These are phyloP conservation scores for Chaetomiaceae sp. DNA, from an alignment of 2,329 filamentous ascomycete species.

Conservation along the genomic window DNA sequence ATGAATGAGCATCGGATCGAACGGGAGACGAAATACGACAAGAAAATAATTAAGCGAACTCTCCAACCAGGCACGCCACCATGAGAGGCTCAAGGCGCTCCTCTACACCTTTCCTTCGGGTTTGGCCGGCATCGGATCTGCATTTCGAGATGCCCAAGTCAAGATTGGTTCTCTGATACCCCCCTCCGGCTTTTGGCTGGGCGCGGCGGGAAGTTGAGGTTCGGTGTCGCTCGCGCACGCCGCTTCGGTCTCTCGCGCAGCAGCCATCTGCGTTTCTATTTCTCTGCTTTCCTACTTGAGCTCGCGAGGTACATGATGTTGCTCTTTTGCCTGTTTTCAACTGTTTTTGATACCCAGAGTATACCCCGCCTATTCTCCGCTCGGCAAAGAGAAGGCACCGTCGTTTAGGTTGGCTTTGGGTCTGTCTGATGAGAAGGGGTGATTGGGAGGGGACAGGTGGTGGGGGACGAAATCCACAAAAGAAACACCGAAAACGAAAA, in stretches of 20 bases:
- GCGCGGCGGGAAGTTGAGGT: not conserved
- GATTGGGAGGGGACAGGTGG: no score
- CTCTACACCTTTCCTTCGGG: slow-evolving; percentile 19
- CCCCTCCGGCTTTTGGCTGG: slow-evolving; percentile 15
- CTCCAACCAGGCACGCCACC: slow-evolving; percentile 18
- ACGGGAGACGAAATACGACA: slow-evolving; percentile 19
- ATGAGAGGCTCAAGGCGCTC: slow-evolving; percentile 14
- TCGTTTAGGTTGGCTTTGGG: slow-evolving; percentile 23
- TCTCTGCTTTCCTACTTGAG: slow-evolving; percentile 24
- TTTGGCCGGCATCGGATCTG: slow-evolving; percentile 49
- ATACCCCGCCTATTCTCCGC: slow-evolving; percentile 29
- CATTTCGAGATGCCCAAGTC: slow-evolving; percentile 56
- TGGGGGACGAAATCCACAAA: not conserved
- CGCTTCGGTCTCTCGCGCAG: slow-evolving; percentile 2
- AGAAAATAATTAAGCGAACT: slow-evolving; percentile 27
- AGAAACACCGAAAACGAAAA: not conserved
- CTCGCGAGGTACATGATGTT: slow-evolving; percentile 25
- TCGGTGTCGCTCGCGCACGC: not conserved
- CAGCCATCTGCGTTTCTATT: slow-evolving; percentile 15
- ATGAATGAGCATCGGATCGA: slow-evolving; percentile 19
- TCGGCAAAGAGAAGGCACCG: slow-evolving; percentile 24
- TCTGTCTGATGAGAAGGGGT: slow-evolving; percentile 15
- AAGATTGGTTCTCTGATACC: slow-evolving; percentile 40
- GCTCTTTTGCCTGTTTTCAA: slow-evolving; percentile 25
- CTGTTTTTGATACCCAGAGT: slow-evolving; percentile 36